Percentiles rank a stretch among this genome's conserved stretches.
Evolutionary conservation across 371 early-diverging fungal genomes (phyloP).

Genomic region (Syncephalis fuscata): DNA sequence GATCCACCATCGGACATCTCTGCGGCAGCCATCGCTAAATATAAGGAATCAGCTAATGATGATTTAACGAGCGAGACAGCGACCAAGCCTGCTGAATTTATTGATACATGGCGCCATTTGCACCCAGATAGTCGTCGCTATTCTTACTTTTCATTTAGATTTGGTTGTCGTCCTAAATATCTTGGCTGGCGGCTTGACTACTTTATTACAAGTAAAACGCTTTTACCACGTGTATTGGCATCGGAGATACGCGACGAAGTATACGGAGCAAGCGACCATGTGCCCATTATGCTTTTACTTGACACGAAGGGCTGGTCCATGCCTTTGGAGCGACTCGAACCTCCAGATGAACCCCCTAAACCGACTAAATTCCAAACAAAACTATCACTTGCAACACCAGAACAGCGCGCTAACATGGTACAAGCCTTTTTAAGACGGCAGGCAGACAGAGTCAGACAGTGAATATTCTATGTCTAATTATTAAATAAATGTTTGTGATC

Average conservation of each 20-base stretch:
- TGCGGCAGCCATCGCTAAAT: too few species aligned
- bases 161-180: slow-evolving; percentile 45
- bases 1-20: background rate
- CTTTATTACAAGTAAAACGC: slow-evolving; percentile 49
- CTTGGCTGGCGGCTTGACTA: slow-evolving; percentile 87
- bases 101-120: slow-evolving; percentile 66
- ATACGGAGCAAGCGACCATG: slow-evolving; percentile 86
- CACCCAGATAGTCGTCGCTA: slow-evolving; percentile 56
- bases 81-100: slow-evolving; percentile 26
- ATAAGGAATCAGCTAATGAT: too few species aligned
- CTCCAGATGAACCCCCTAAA: too few species aligned
- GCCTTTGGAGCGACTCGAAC: too few species aligned
- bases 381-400: too few species aligned
- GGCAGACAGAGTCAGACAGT: too few species aligned
- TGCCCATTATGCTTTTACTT: slow-evolving; percentile 51
- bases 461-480: too few species aligned
- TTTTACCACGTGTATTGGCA: slow-evolving; percentile 38
- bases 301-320: slow-evolving; percentile 4
- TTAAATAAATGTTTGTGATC: too few species aligned
- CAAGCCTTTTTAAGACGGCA: too few species aligned
- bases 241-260: slow-evolving; percentile 55
- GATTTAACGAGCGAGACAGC: background rate
- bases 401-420: too few species aligned
- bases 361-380: too few species aligned
- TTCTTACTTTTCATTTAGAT: slow-evolving; percentile 69